Conservation (phyloP, 768 basidiomycete genomes). For the Rhizopogon vesiculosus region DNA sequence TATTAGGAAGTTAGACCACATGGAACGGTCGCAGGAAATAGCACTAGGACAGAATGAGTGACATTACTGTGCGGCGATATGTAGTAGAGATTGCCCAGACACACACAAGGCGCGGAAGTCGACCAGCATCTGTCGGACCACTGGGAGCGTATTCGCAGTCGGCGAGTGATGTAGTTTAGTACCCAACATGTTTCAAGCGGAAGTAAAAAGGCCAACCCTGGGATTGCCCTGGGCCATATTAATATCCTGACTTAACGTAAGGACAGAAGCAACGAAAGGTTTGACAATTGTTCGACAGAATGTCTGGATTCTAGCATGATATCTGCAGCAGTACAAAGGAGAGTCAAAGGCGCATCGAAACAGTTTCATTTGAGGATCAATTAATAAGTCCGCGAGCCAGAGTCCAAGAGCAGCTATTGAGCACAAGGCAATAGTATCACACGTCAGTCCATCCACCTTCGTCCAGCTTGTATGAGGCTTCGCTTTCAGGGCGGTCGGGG, state of each 20-base stretch:
- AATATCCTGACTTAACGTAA: not conserved
- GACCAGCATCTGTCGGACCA: too few relatives aligned
- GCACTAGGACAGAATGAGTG: not conserved
- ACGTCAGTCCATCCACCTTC: slow-evolving; percentile 90
- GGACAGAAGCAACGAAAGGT: not conserved
- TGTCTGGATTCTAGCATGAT: not conserved
- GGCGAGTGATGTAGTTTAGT: too few relatives aligned
- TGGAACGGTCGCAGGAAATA: not conserved
- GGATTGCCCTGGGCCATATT: not conserved
- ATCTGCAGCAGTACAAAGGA: not conserved
- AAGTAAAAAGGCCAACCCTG: too few relatives aligned
- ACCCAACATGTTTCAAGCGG: too few relatives aligned
- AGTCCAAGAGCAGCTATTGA: not conserved
- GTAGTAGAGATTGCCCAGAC: not conserved
- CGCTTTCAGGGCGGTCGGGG: slow-evolving; percentile 85
- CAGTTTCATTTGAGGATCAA: not conserved
- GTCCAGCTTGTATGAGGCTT: slow-evolving; percentile 87
- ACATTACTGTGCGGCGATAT: too few relatives aligned
- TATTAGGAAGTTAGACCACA: slow-evolving; percentile 7
- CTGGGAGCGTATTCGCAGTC: too few relatives aligned
- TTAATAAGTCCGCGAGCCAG: not conserved
- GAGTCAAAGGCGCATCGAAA: not conserved
- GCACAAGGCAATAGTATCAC: slow-evolving; percentile 29
- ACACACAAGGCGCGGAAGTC: not conserved
- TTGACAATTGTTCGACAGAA: not conserved